phyloP scores from a whole-genome alignment of 164 flowering plant genomes.

The Piper longum region DNA sequence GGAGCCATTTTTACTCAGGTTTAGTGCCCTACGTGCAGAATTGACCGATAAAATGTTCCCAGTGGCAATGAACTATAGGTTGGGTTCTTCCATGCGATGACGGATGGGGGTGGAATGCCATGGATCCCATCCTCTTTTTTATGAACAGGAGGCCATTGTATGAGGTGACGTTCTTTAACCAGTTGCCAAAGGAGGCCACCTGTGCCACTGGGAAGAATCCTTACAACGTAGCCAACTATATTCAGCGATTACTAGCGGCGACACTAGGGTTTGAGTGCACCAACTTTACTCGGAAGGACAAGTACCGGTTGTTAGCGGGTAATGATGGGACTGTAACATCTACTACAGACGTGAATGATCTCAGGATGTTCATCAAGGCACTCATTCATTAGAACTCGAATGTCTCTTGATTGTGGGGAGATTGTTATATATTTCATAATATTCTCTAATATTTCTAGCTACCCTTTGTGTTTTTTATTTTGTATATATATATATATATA shows the following conservation, averaged over 20 bases:
- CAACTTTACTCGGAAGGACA: slow-evolving; percentile 81
- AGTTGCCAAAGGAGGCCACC: slow-evolving; percentile 74
- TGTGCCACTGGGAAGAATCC: slow-evolving; percentile 80
- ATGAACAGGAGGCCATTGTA: slow-evolving; percentile 90
- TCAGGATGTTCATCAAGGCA: slow-evolving; percentile 29
- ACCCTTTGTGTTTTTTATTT: background rate
- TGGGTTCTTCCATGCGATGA: slow-evolving; percentile 94
- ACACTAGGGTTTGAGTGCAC: slow-evolving; percentile 94
- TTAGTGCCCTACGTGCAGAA: slow-evolving; percentile 88
- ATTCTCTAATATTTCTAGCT: background rate
- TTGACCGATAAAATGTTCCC: slow-evolving; percentile 85
- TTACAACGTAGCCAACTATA: slow-evolving; percentile 84
- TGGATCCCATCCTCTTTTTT: slow-evolving; percentile 87
- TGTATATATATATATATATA: too few relatives aligned
- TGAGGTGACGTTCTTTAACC: slow-evolving; percentile 86
- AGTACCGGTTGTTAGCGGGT: slow-evolving; percentile 80
- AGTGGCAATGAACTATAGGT: slow-evolving; percentile 86
- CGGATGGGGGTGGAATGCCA: slow-evolving; percentile 81
- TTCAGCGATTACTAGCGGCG: slow-evolving; percentile 73
- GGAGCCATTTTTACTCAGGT: slow-evolving; percentile 77
- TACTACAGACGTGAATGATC: slow-evolving; percentile 16
- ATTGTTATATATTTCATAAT: background rate
- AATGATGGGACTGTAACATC: slow-evolving; percentile 69
- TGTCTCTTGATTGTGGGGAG: background rate
- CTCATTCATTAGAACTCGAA: slow-evolving; percentile 13